Base-by-base conservation (phyloP, 768 basidiomycete genomes). In the Tubosaeta sp. region DNA sequence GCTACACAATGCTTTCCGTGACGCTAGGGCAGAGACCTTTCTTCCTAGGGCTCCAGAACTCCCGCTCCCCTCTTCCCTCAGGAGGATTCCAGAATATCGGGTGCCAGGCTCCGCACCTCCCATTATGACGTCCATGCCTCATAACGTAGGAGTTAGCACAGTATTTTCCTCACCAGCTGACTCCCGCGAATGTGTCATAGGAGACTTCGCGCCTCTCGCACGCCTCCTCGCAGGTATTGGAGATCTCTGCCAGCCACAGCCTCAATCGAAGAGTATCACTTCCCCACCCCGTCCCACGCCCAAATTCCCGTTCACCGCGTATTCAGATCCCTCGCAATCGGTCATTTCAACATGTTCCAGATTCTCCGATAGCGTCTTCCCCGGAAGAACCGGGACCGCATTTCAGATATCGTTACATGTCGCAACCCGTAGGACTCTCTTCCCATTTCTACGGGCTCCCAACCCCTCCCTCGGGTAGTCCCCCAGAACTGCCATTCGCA, bases 1-100 rank as follows among this genome's bases (percentile, higher is more conserved):
- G 37, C 43, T 69, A 0, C 67, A 69, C 37, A 33, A 39, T 29
- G 68, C 69, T n/a, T 69, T 69, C 25, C 68, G 69, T 22, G 65
- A 71, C 39, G 68, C 68, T 13, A 67, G 68, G 52, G 68, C 68
- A 27, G 47, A 52, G 38, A 69, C 68, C 0, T 62, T 12, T 35
- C 54, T 69, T 3, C 68, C 68, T 6, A 60, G 60, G 17, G 48
- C 69, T 2, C 61, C 50, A 0, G 60, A 61, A 48, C 50, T 69
- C 12, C 67, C 65, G 0, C 65, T 61, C n/a, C 68, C 63, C 25
- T 7, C 38, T 9, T 48, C 22, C 9, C 1, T 53, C 14, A 41
- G 5, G 31, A 57, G 42, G 32, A 25, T 7, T n/a, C 54, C 57
- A 9, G 19, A 16, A 6, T 17, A 4, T 4, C 46, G 33, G 10